A percentile compares a stretch with the other conserved stretches of the same genome.
phyloP scores from a whole-genome alignment of 1,139 yeast species.

The Geotrichum europaeum region DNA sequence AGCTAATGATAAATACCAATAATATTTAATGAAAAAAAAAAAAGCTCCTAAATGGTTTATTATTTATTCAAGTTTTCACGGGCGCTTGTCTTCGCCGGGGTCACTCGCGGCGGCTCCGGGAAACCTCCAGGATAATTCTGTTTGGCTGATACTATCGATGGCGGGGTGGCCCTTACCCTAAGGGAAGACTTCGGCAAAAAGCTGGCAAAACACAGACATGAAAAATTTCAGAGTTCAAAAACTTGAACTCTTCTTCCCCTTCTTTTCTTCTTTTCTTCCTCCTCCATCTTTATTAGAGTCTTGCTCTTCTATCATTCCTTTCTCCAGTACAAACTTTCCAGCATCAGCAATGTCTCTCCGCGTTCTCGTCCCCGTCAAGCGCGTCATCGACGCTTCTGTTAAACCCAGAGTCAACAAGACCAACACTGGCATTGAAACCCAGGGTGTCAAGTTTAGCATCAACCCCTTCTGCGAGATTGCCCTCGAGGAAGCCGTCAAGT shows the following conservation, averaged over 20 bases:
- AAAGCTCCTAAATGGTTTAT: background rate
- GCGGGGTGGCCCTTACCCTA: constrained; percentile 5
- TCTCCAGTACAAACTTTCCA: background rate
- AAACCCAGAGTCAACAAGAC: constrained; percentile 90
- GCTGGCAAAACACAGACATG: background rate
- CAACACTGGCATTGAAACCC: constrained; percentile 77
- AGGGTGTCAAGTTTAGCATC: constrained; percentile 87
- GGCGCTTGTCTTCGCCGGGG: background rate
- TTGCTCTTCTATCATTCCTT: background rate
- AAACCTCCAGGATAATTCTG: background rate
- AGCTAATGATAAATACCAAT: background rate
- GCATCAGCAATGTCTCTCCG: constrained; percentile 38
- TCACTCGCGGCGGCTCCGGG: background rate
- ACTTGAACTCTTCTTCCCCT: background rate
- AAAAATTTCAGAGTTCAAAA: background rate
- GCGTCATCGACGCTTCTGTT: constrained; percentile 90
- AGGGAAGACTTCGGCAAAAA: constrained; percentile 4
- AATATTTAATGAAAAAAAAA: background rate
- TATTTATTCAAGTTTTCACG: background rate
- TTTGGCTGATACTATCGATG: background rate
- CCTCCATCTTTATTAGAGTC: background rate
- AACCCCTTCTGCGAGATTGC: constrained; percentile 98
- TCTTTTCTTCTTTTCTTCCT: background rate
- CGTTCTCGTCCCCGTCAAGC: constrained; percentile 87
- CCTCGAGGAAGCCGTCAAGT: constrained; percentile 79